Percentiles rank a stretch among this genome's conserved stretches.
Conservation (phyloP, 116 monocot genomes). For the Phalaenopsis hybrid region DNA sequence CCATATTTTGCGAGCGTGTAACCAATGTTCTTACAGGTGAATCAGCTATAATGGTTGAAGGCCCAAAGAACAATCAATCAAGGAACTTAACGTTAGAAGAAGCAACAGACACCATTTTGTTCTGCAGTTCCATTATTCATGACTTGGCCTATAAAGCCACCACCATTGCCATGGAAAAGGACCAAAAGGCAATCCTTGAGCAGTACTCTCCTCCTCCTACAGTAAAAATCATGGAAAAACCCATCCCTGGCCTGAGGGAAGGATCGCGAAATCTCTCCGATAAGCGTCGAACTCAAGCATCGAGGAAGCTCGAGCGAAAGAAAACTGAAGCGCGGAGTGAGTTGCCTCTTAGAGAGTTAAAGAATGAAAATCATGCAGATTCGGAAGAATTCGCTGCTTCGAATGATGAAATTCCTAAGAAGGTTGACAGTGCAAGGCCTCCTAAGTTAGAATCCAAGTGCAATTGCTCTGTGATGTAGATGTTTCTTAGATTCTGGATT, state of each 20-base stretch:
- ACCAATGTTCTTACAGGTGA: slow-evolving; percentile 33
- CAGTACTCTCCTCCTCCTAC: slow-evolving; percentile 21
- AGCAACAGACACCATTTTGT: slow-evolving; percentile 72
- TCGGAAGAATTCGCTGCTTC: slow-evolving; percentile 10
- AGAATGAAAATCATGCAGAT: slow-evolving; percentile 9
- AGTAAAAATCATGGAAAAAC: slow-evolving; percentile 24
- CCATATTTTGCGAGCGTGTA: too few species aligned
- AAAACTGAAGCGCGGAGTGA: slow-evolving; percentile 29
- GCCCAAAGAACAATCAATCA: slow-evolving; percentile 22
- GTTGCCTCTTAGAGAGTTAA: slow-evolving; percentile 12
- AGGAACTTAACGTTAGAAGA: slow-evolving; percentile 76
- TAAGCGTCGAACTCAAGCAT: slow-evolving; percentile 21
- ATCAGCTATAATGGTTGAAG: slow-evolving; percentile 39
- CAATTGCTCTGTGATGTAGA: slow-evolving; percentile 92
- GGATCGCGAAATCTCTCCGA: slow-evolving; percentile 11
- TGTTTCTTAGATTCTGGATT: not conserved
- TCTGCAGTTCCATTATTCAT: slow-evolving; percentile 82
- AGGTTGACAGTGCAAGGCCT: slow-evolving; percentile 32
- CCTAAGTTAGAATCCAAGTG: slow-evolving; percentile 77
- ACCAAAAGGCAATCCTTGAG: slow-evolving; percentile 17
- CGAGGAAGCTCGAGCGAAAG: slow-evolving; percentile 38
- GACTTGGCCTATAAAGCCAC: slow-evolving; percentile 77
- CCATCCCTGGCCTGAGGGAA: slow-evolving; percentile 17
- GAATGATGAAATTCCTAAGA: slow-evolving; percentile 17
- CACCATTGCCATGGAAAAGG: slow-evolving; percentile 59